phyloP scores from a whole-genome alignment of 1,284 basidiomycete species.

The Microbotryum scabiosae region DNA sequence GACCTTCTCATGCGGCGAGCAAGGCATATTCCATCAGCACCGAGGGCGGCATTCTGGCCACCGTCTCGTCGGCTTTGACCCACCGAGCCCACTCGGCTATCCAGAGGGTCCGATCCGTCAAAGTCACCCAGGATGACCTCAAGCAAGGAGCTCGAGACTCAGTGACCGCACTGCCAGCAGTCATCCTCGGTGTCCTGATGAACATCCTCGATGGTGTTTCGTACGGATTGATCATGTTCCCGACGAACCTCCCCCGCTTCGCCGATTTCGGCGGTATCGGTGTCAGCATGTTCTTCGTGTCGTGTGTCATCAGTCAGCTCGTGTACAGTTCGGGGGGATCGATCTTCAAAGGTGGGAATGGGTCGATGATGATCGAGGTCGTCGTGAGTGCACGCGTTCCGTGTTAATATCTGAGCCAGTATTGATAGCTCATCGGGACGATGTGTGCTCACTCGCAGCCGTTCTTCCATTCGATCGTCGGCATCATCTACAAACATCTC shows the following conservation, averaged over 20 bases:
- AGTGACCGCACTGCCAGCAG: slow-evolving; percentile 20
- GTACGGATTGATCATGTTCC: slow-evolving; percentile 61
- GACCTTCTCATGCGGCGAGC: not conserved
- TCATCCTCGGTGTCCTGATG: slow-evolving; percentile 51
- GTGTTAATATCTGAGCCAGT: not conserved
- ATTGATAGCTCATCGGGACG: too few relatives aligned
- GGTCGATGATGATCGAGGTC: slow-evolving; percentile 98
- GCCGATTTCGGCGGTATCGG: slow-evolving; percentile 75
- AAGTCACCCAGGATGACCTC: slow-evolving; percentile 10
- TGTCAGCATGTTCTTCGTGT: slow-evolving; percentile 84
- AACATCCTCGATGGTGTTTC: slow-evolving; percentile 87
- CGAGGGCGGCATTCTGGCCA: too few relatives aligned
- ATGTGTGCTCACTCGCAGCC: slow-evolving; percentile 48
- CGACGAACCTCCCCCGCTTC: slow-evolving; percentile 65
- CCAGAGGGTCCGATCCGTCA: not conserved
- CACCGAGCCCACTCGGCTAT: too few relatives aligned
- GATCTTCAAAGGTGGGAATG: slow-evolving; percentile 66
- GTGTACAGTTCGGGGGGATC: slow-evolving; percentile 80
- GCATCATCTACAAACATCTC: slow-evolving; percentile 56
- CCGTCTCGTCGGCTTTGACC: too few relatives aligned
- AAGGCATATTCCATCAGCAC: too few relatives aligned
- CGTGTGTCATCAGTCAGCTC: slow-evolving; percentile 71
- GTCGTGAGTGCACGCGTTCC: slow-evolving; percentile 54
- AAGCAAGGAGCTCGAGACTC: slow-evolving; percentile 5
- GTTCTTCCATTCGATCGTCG: slow-evolving; percentile 88